Base-by-base conservation (phyloP, 106 monocot genomes). In the Dioscorea dumetorum region DNA sequence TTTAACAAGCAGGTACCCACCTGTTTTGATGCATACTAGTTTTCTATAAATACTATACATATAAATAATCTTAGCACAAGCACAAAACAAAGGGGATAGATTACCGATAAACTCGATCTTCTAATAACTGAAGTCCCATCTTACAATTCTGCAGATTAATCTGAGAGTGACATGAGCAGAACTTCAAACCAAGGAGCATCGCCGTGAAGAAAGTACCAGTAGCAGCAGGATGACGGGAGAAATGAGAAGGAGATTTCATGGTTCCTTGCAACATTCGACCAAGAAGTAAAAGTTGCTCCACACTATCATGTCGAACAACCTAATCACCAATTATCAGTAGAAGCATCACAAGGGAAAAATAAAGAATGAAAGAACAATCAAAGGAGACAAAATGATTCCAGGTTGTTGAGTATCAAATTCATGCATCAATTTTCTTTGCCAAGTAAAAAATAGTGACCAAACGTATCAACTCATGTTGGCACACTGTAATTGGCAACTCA, bases 291-390 rank as follows among this genome's bases (percentile, higher is more conserved):
- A 99, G 92, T 72, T 99, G 99, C 49, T 99, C 99, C 65, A 99
- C 85, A 67, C 90, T 99, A 67, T 85, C 93, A 90, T 99, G 86
- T 48, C 87, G 86, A 82, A 99, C 76, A 52, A 99, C 99, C 97
- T 99, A 59, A 57, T 12, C 54, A 70, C 17, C 31, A 54, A 54
- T 54, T 10, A 41, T 41, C 41, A 41, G 41, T 10, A 41, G 41
- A 2, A 41, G 41, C 10, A 13, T 22, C n/a, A 33, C 13, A 51
- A 24, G 24, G 12, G 62, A 64, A 24, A 34, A 57, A 56, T 62
- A 70, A 59, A 51, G 5, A 58, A 66, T 57, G 24, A 72, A 69
- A 50, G 23, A 57, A 50, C 28, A 28, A 31, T 21, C 18, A 67
- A 66, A 23, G 22, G 22, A 22, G 18, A 35, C 18, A 75, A 41